Conservation (phyloP, 1,284 basidiomycete species). For the Melampsora larici-populina region DNA sequence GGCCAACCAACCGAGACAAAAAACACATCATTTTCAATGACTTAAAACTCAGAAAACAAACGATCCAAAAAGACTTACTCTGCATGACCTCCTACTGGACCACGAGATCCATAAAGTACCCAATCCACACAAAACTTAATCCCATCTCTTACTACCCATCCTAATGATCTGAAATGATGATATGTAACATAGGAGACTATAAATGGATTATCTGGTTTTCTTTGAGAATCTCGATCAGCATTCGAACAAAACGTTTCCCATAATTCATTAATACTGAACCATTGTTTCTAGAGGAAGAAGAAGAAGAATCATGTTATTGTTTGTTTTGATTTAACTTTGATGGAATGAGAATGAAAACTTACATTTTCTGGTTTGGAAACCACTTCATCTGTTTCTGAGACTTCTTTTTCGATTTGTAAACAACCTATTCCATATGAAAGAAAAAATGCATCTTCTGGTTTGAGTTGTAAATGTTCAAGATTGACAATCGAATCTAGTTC, state of each 20-base stretch:
- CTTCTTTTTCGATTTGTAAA: constrained; percentile 61
- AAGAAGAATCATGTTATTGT: constrained; percentile 59
- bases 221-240: background rate
- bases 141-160: constrained; percentile 95
- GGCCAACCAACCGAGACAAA: no score
- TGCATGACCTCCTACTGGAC: constrained; percentile 91
- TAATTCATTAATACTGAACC: constrained; percentile 41
- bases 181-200: constrained; percentile 84
- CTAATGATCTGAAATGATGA: constrained; percentile 91
- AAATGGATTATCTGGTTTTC: constrained; percentile 74
- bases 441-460: constrained; percentile 88
- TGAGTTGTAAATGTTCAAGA: constrained; percentile 87
- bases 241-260: constrained; percentile 39
- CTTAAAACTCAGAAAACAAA: no score
- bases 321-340: constrained; percentile 57
- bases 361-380: background rate
- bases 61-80: constrained; percentile 66
- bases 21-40: no score
- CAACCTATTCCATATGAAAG: constrained; percentile 79
- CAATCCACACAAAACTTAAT: constrained; percentile 97
- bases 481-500: constrained; percentile 59
- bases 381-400: constrained; percentile 17
- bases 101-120: constrained; percentile 72
- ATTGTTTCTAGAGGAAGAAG: constrained; percentile 37
- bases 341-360: constrained; percentile 1